Evolutionary conservation across 75 land plant species (phyloP).

Genomic region (Picea glauca): DNA sequence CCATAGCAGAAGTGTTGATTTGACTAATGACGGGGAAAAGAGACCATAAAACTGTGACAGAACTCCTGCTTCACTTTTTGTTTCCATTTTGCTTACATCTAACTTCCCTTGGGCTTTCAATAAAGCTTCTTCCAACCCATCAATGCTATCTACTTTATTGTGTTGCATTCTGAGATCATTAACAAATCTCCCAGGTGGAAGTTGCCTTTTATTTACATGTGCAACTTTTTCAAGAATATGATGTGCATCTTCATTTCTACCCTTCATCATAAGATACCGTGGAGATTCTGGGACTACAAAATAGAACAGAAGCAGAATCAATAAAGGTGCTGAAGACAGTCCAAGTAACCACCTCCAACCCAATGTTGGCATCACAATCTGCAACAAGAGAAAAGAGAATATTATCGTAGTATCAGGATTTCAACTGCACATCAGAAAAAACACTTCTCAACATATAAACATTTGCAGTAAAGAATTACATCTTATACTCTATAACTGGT

Average conservation of each 20-base stretch:
- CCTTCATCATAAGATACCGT: slow-evolving; percentile 67
- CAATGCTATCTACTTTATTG: background rate
- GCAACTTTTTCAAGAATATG: slow-evolving; percentile 62
- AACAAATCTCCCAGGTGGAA: slow-evolving; percentile 67
- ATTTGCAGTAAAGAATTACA: too few species aligned
- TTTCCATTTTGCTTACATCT: background rate
- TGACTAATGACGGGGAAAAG: slow-evolving; percentile 36
- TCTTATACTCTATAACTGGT: too few species aligned
- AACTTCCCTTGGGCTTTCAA: background rate
- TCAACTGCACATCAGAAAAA: too few species aligned
- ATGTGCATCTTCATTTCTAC: slow-evolving; percentile 50
- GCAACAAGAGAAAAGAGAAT: background rate
- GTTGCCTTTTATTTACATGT: slow-evolving; percentile 35
- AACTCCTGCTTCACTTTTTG: background rate
- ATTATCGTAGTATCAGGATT: too few species aligned
- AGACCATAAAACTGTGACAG: slow-evolving; percentile 14
- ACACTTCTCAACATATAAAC: too few species aligned
- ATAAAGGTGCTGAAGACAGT: slow-evolving; percentile 72
- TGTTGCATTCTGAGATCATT: slow-evolving; percentile 16
- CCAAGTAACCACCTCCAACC: slow-evolving; percentile 96
- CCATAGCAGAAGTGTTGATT: slow-evolving; percentile 46
- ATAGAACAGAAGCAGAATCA: slow-evolving; percentile 73
- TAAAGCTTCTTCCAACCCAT: slow-evolving; percentile 20
- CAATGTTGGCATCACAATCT: slow-evolving; percentile 77
- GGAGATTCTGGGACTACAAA: slow-evolving; percentile 79